These are phyloP conservation scores for Beta lomatogona DNA, from an alignment of 179 eudicot genomes.

Conservation along the genomic window DNA sequence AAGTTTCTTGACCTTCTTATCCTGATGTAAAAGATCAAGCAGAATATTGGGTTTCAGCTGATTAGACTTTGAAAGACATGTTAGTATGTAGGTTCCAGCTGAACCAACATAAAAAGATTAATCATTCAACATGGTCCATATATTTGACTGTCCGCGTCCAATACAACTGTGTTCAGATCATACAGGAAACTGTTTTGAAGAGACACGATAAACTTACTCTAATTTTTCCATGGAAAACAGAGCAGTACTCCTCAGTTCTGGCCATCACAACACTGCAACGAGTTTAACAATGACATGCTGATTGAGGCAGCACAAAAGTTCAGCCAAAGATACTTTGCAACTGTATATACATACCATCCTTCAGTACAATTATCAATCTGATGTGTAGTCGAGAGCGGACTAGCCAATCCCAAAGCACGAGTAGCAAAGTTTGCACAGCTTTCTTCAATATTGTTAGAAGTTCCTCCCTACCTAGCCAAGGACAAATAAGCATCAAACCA, in stretches of 20 bases:
- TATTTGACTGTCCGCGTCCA: background rate
- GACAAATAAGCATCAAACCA: background rate
- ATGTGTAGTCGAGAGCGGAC: constrained; percentile 82
- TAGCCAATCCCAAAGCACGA: constrained; percentile 74
- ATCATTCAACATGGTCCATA: background rate
- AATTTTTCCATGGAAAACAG: constrained; percentile 74
- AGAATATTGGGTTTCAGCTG: constrained; percentile 7
- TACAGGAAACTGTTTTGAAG: background rate
- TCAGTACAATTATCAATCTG: constrained; percentile 98
- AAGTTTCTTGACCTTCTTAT: constrained; percentile 81
- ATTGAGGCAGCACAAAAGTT: constrained; percentile 3
- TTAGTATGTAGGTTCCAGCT: background rate
- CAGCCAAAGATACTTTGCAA: background rate
- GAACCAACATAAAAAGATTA: background rate
- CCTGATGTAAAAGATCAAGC: constrained; percentile 46
- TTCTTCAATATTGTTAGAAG: constrained; percentile 94
- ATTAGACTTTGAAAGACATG: background rate
- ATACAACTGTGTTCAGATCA: background rate
- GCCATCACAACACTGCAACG: constrained; percentile 81
- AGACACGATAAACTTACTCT: constrained; percentile 58
- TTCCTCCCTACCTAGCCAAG: constrained; percentile 87
- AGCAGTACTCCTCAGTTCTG: constrained; percentile 79
- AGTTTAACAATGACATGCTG: constrained; percentile 7
- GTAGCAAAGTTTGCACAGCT: constrained; percentile 88
- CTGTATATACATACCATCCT: constrained; percentile 62